Evolutionary conservation across 2,329 filamentous ascomycete species (phyloP), one percentile per base, ranked within the genome.

Genomic region (Knufia fluminis): DNA sequence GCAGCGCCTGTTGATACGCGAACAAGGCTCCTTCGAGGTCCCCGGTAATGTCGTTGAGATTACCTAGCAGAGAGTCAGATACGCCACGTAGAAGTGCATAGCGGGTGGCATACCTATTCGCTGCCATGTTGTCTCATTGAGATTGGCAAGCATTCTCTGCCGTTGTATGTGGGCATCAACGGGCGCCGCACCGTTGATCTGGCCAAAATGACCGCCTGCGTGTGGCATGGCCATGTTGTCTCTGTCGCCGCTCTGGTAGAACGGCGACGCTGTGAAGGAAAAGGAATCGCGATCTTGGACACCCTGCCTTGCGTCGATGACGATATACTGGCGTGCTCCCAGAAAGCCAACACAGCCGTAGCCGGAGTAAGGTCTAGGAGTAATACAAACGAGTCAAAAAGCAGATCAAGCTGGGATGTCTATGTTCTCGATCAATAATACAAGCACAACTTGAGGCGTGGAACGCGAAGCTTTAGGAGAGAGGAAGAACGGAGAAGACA

Each of bases 51-150:
- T 98, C 91, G 19, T 87, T 86, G 54, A 94, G 77, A 60, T 81
- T 86, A 32, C 91, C 90, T 95, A 46, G 41, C 33, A 49, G 50
- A 51, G 31, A 14, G 47, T 55, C 46, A 42, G 46, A 44, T 23
- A 52, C 45, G 46, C 49, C 32, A 24, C 39, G 46, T 33, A 20
- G 46, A 42, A 38, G 9, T n/a, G 24, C 38, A n/a, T 39, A 14
- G 14, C 12, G 31, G 9, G 16, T 19, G 6, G 24, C 81, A 56
- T 83, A 95, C 89, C 91, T 59, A 97, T 85, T 65, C 92, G 86
- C 63, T 94, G 77, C 91, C 91, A 97, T 49, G 94, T 82, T 43
- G 78, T 76, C 69, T 97, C 91, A 61, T 94, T 97, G 62, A 91
- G 78, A 4, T 79, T 73, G 4, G 80, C 76, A 47, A 95, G 79